These are phyloP conservation scores for Xylaria sp. DNA, from an alignment of 2,329 filamentous ascomycete genomes.

Conservation along the genomic window DNA sequence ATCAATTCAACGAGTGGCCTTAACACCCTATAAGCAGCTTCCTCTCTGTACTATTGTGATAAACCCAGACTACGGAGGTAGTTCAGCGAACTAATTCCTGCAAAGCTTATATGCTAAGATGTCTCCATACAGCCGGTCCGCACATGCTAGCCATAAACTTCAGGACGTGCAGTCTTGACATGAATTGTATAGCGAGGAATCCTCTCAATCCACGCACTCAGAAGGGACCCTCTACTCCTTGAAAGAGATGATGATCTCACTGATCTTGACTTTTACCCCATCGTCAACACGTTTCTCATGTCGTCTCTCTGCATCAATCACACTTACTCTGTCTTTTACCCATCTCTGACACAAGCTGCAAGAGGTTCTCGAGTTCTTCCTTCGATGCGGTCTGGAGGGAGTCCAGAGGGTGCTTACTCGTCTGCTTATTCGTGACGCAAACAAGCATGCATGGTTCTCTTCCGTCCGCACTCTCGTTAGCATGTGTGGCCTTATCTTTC, in stretches of 20 bases:
- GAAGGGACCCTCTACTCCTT: no score
- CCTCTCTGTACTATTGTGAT: no score
- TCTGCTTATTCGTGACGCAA: background rate
- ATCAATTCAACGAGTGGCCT: no score
- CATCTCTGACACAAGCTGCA: background rate
- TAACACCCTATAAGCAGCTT: no score
- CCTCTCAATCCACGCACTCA: no score
- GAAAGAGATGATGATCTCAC: background rate
- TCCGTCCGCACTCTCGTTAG: background rate
- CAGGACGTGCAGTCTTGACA: background rate
- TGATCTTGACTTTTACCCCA: background rate
- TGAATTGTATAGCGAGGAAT: background rate
- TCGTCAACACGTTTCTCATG: background rate
- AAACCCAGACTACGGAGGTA: no score
- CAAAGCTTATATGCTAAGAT: background rate
- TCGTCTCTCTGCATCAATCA: background rate
- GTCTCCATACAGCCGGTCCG: background rate
- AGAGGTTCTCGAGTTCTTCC: background rate
- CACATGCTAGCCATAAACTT: background rate
- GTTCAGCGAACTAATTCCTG: no score
- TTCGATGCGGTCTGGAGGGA: background rate
- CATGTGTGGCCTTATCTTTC: background rate
- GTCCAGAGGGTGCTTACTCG: background rate
- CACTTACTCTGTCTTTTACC: background rate
- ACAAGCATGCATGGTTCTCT: background rate